These are phyloP conservation scores for Zoysia matrella DNA, from an alignment of 202 grass and related monocot species.

Conservation along the genomic window DNA sequence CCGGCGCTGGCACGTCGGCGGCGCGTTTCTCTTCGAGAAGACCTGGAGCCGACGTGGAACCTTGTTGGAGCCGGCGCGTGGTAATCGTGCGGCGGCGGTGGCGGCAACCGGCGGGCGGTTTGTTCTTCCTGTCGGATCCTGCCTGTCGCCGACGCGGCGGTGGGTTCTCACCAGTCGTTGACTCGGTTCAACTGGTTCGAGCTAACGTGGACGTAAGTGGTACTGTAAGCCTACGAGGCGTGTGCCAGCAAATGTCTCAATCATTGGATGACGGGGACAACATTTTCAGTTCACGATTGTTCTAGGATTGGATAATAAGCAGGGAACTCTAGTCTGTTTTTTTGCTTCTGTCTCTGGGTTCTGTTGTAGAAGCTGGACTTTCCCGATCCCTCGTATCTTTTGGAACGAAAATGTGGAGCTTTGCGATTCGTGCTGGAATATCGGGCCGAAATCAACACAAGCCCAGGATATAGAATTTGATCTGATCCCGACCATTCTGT, in stretches of 20 bases:
- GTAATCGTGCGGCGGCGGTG: neutral
- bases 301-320: too few relatives aligned
- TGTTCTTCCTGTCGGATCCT: neutral
- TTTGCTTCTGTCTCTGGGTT: too few relatives aligned
- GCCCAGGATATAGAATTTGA: neutral
- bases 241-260: neutral
- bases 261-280: neutral
- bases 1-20: neutral
- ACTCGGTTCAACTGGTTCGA: neutral
- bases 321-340: too few relatives aligned
- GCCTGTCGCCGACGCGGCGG: neutral
- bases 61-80: neutral
- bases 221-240: neutral
- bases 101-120: neutral
- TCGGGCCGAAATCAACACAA: neutral
- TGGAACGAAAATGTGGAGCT: neutral
- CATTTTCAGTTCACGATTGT: too few relatives aligned
- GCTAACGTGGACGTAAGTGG: neutral
- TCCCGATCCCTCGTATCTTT: neutral
- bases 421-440: neutral
- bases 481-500: neutral
- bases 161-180: neutral
- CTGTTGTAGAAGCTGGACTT: too few relatives aligned
- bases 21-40: neutral
- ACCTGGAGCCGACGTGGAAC: neutral